Evolutionary conservation across 257 asterid genomes (phyloP), one percentile per base, ranked within the genome.

Genomic region (Penstemon newberryi): DNA sequence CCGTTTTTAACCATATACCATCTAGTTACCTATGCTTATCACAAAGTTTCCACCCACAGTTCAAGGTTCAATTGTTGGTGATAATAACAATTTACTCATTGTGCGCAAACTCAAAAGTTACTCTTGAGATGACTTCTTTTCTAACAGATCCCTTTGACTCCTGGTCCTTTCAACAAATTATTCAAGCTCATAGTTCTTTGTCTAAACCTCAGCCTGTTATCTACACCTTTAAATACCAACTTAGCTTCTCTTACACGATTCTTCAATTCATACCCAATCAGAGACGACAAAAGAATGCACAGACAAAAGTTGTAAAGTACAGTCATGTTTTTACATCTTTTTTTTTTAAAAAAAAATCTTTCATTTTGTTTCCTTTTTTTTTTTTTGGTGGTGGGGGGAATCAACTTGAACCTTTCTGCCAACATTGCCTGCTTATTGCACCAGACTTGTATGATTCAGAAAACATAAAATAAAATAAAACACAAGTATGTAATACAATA

Each of bases 181-280:
- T 45, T 0, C 19, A 33, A 45, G 6, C 33, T 3, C 5, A 64
- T 7, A 9, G 33, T 55, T 40, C 51, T 40, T 67, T 12, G 18
- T 54, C 71, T 9, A 41, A n/a, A 53, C 55, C 65, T 18, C 41
- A 8, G 59, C 19, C 0, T 25, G 44, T 47, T 13, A 60, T 47
- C 60, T 42, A 70, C 6, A 40, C 38, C 5, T 5, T 7, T 3
- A 62, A 43, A 52, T 40, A 13, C 41, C 41, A 70, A 64, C 37
- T 60, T 59, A 49, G 78, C 55, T 41, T 63, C 77, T 41, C 74
- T 19, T 41, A 66, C 56, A 45, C 39, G 63, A 61, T 57, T 63
- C 66, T 55, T 44, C 69, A 53, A 25, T 19, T 47, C 11, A 69
- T 41, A 7, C 10, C 60, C 15, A 42, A 13, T 52, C 44, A 64